These are phyloP conservation scores for Aspergillus affinis DNA, from an alignment of 495 filamentous ascomycete species.

Conservation along the genomic window DNA sequence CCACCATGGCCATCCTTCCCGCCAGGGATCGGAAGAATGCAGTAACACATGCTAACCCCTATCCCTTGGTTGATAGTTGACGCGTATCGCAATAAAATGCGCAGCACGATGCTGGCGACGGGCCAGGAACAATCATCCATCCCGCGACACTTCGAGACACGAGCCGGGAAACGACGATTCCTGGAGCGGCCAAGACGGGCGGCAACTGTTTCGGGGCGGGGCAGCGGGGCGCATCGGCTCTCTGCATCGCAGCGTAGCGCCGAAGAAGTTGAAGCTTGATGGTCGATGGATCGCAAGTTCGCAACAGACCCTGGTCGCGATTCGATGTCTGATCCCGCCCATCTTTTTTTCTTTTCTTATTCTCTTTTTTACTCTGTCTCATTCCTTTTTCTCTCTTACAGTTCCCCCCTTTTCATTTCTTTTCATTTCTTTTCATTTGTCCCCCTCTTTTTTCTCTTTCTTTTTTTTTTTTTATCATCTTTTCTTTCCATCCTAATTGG, in stretches of 20 bases:
- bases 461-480: constrained; percentile 9
- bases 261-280: constrained; percentile 44
- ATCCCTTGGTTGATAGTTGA: constrained; percentile 63
- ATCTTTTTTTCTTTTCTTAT: background rate
- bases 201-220: constrained; percentile 13
- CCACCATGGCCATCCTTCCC: background rate
- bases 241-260: constrained; percentile 36
- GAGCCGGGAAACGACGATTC: constrained; percentile 84
- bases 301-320: background rate
- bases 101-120: constrained; percentile 69
- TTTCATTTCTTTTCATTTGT: constrained; percentile 11
- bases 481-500: constrained; percentile 5
- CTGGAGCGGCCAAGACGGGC: constrained; percentile 54
- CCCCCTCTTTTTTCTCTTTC: constrained; percentile 16
- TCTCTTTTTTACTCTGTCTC: constrained; percentile 9
- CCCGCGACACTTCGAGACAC: constrained; percentile 84
- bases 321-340: background rate
- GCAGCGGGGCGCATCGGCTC: constrained; percentile 14
- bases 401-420: constrained; percentile 7
- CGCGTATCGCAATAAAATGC: constrained; percentile 90
- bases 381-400: background rate
- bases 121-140: constrained; percentile 69
- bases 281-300: background rate
- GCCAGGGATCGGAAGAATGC: constrained; percentile 2
- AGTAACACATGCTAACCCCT: background rate